These are phyloP conservation scores for Crataegus laevigata DNA, from an alignment of 306 rosid species.

Conservation along the genomic window DNA sequence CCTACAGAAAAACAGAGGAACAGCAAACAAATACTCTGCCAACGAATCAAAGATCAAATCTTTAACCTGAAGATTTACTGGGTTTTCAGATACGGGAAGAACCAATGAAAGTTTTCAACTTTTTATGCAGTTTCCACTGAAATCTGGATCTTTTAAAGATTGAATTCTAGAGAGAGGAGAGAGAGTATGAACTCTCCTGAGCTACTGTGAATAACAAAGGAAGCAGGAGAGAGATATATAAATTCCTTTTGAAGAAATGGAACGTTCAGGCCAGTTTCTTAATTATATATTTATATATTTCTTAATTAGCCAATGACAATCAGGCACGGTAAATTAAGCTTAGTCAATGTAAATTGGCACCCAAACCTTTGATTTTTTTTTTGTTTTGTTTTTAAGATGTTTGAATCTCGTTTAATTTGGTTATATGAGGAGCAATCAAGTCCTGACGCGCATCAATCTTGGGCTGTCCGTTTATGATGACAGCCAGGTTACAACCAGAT, in stretches of 20 bases:
- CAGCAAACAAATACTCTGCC: background rate
- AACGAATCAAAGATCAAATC: background rate
- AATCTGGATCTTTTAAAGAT: slow-evolving; percentile 1
- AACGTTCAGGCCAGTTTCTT: background rate
- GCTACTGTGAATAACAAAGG: slow-evolving; percentile 35
- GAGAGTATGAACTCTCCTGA: background rate
- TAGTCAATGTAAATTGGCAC: background rate
- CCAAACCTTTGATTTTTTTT: slow-evolving; percentile 16
- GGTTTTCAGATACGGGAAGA: slow-evolving; percentile 15
- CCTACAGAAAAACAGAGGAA: background rate
- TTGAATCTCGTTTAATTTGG: background rate
- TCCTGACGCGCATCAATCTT: slow-evolving; percentile 6
- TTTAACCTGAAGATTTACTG: slow-evolving; percentile 2
- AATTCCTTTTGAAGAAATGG: background rate
- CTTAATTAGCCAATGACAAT: slow-evolving; percentile 16
- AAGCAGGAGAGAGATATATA: background rate
- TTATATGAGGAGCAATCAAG: background rate
- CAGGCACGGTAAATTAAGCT: background rate
- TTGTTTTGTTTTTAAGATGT: background rate
- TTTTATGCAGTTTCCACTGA: background rate
- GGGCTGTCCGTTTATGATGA: slow-evolving; percentile 15
- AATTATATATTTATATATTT: background rate
- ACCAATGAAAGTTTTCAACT: slow-evolving; percentile 1
- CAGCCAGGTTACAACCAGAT: slow-evolving; percentile 49
- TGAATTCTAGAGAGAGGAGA: background rate